Evolutionary conservation across 129 eudicot genomes (phyloP).

Genomic region (Centella asiatica): DNA sequence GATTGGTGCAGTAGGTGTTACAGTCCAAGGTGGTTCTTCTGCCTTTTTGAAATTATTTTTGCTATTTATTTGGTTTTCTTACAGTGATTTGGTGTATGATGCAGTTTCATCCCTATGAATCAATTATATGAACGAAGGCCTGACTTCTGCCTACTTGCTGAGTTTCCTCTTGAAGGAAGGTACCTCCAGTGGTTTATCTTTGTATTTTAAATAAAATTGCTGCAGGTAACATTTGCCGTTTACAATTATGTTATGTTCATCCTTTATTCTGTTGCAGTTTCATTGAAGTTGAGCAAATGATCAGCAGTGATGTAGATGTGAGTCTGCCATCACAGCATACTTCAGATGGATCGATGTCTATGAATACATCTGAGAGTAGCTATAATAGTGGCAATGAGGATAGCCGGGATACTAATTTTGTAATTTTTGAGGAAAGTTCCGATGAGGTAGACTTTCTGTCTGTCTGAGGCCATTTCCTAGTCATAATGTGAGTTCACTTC

Average conservation of each 20-base stretch:
- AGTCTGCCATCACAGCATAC: slow-evolving; percentile 36
- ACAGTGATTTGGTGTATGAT: slow-evolving; percentile 1
- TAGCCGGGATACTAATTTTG: slow-evolving; percentile 24
- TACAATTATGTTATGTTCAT: background rate
- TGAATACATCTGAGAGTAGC: slow-evolving; percentile 54
- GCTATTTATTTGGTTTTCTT: background rate
- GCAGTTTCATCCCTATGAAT: slow-evolving; percentile 57
- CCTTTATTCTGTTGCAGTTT: slow-evolving; percentile 35
- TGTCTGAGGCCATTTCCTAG: slow-evolving; percentile 9
- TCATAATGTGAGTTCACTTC: background rate
- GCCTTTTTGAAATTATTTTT: background rate
- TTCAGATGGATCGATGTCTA: slow-evolving; percentile 30
- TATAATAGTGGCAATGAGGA: slow-evolving; percentile 60
- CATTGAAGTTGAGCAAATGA: slow-evolving; percentile 46
- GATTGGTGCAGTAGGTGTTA: slow-evolving; percentile 69
- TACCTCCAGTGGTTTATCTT: slow-evolving; percentile 5
- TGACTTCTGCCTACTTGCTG: slow-evolving; percentile 51
- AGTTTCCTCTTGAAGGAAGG: slow-evolving; percentile 73
- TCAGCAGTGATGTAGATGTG: slow-evolving; percentile 36
- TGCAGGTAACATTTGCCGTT: background rate
- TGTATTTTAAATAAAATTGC: too few species aligned
- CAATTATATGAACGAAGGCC: slow-evolving; percentile 60
- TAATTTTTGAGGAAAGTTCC: slow-evolving; percentile 52
- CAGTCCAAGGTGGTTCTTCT: slow-evolving; percentile 37
- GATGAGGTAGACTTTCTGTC: slow-evolving; percentile 51